Base-by-base conservation (phyloP, 2,329 filamentous ascomycete species). In the Alternaria consortialis region DNA sequence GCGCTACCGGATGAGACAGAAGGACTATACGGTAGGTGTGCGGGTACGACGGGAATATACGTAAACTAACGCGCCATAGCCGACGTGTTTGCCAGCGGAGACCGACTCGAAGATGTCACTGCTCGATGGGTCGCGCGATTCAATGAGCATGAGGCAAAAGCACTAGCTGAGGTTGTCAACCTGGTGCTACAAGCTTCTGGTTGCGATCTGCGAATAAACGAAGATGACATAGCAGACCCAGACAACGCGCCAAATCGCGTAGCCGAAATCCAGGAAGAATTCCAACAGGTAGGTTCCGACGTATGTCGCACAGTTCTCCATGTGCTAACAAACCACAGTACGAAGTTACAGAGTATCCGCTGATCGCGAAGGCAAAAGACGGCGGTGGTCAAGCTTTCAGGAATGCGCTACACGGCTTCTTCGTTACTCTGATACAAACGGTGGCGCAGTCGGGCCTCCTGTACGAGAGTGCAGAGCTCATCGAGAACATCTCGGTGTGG, bases 401-500 rank as follows among this genome's bases (percentile, higher is more conserved):
- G 65, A 86, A 90, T 39, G 85, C 90, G 47, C 84, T 99, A 15
- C 85, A 91, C 53, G 87, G 87, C 63, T 97, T 98, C 80, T 93
- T 97, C 77, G 82, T 87, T 62, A 85, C 90, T 0, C 83, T 98
- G 23, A 86, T 97, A 67, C 86, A 87, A 67, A 87, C 92, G 6
- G 85, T 97, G 52, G 92, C 96, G 72, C 89, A 93, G 68, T 91
- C 91, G n/a, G 91, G 91, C 25, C 81, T 92, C 20, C 82, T 99
- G 52, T 97, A 97, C 80, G 88, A 86, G 44, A 91, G 96, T 64
- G 80, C 82, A 36, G 86, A 90, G 31, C 83, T 99, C 52, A 88
- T 97, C 73, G 93, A 97, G 76, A 97, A 97, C 74, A 86, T 98
- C 48, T 89, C 93, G 69, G 86, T 92, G 59, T 99, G 95, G 95